Evolutionary conservation across 192 early-diverging fungal species (phyloP).

Genomic region (Backusella tarrabulga): DNA sequence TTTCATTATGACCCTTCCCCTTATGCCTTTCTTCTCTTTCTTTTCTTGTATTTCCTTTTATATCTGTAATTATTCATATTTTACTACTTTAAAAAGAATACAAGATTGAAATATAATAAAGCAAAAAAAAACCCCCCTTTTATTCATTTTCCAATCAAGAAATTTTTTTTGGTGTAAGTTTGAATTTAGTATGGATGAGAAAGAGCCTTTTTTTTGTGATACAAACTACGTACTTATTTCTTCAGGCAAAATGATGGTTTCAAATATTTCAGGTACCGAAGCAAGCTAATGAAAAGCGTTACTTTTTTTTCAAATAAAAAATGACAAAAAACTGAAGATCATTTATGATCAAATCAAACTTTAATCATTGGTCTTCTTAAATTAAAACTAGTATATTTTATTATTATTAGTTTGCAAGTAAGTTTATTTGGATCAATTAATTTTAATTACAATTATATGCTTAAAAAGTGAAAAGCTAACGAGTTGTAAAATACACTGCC

Average conservation of each 20-base stretch:
- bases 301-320: not conserved
- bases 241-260: not conserved
- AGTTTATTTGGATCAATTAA: not conserved
- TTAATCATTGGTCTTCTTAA: not conserved
- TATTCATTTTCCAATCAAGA: not conserved
- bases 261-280: not conserved
- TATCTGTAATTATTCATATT: not conserved
- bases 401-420: not conserved
- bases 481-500: not conserved
- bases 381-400: not conserved
- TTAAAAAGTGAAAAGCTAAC: not conserved
- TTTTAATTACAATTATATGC: not conserved
- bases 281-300: not conserved
- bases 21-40: conserved; percentile 2
- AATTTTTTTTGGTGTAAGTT: not conserved
- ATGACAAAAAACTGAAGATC: not conserved
- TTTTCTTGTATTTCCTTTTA: not conserved
- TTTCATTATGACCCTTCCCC: not conserved
- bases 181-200: not conserved
- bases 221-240: not conserved
- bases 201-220: not conserved
- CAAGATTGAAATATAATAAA: not conserved
- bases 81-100: not conserved
- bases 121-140: not conserved
- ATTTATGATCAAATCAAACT: not conserved